Evolutionary conservation across 106 monocot species (phyloP), one percentile per base, ranked within the genome.

Genomic region (Allium fistulosum): DNA sequence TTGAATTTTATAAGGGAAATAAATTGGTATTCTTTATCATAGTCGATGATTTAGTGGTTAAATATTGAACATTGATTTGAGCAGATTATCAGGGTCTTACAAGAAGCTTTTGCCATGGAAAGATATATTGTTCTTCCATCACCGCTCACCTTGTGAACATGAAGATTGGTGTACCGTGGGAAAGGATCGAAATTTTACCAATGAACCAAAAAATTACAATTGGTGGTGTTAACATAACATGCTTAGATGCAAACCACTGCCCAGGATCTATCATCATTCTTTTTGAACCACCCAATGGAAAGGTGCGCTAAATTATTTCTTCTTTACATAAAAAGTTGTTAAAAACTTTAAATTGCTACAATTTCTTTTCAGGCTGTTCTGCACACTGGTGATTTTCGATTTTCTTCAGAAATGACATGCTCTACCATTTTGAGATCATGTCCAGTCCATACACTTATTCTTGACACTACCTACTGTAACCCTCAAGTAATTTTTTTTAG

Each of bases 51-150:
- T 37, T 37, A 4, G 5, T 37, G 37, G 37, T 37, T 37, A 5
- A 37, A 5, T 5, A 37, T 5, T 37, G 37, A 37, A 37, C 2
- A 2, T 59, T 28, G 57, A 8, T 70, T 71, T 58, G 26, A 58
- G 71, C 81, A 99, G 99, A 99, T 85, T 99, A 99, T 81, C 99
- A 99, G 61, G 99, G 92, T 49, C 82, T 99, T 61, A 93, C 93
- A 65, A 87, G 70, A 76, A 92, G 73, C 67, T 99, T 99, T 71
- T 82, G 80, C 49, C 79, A 83, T 85, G 99, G 99, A 67, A 99
- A 90, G 73, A 84, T 99, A n/a, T 99, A 93, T 75, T 99, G 99
- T 75, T 99, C 99, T 8, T 72, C 84, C 62, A 75, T 99, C 49
- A 99, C 99, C 6, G 99, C 93, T 65, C 80, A 75, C n/a, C 93